Evolutionary conservation across 1,284 basidiomycete genomes (phyloP).

Genomic region (Trichosporon sp.): DNA sequence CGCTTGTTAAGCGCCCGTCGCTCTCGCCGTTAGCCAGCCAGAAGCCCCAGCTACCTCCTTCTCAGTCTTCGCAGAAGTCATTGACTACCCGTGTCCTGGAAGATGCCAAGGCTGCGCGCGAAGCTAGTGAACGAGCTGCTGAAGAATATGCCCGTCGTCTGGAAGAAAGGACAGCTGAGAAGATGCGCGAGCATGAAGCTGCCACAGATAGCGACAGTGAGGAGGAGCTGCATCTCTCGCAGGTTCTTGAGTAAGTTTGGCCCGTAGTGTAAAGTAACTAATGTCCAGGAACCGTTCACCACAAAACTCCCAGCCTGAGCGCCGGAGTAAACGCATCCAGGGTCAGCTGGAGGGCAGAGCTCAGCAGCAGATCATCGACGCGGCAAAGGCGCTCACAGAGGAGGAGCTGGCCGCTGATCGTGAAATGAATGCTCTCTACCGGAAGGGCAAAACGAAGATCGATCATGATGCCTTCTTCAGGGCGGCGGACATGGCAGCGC

Average conservation of each 20-base stretch:
- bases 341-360: neutral
- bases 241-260: conserved; percentile 7
- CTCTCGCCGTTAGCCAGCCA: neutral
- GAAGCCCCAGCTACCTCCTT: neutral
- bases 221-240: conserved; percentile 14
- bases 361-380: neutral
- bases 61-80: conserved; percentile 13
- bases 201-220: conserved; percentile 10
- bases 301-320: neutral
- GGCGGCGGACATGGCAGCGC: neutral
- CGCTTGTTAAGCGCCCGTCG: neutral
- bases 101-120: neutral
- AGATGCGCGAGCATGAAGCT: neutral
- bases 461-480: conserved; percentile 8
- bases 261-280: no score
- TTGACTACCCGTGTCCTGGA: conserved; percentile 22
- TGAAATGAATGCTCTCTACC: neutral
- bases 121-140: neutral
- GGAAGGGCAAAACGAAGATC: neutral
- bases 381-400: neutral
- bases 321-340: neutral
- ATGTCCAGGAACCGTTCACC: neutral
- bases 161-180: conserved; percentile 10
- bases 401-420: conserved; percentile 1
- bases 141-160: neutral